These are phyloP conservation scores for Achaetomiella virescens DNA, from an alignment of 495 filamentous ascomycete species.

Conservation along the genomic window DNA sequence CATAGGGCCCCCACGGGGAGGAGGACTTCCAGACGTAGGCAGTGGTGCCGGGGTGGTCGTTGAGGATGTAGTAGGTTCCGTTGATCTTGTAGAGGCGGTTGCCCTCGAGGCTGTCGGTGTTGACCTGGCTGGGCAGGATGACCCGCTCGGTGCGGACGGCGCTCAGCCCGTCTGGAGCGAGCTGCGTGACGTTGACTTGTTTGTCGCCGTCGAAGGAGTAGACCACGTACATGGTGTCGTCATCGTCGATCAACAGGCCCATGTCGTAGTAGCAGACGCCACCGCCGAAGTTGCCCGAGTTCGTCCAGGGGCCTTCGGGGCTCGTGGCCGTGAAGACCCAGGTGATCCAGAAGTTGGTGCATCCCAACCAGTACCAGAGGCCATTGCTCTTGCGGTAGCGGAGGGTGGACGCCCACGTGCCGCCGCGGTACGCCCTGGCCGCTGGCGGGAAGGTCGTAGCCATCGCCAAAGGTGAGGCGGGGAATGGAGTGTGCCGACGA, in stretches of 20 bases:
- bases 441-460: not conserved
- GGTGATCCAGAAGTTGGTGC: slow-evolving; percentile 3
- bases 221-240: slow-evolving; percentile 6
- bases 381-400: slow-evolving; percentile 2
- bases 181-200: slow-evolving; percentile 4
- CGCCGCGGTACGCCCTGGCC: not conserved
- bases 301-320: slow-evolving; percentile 2
- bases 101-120: slow-evolving; percentile 1
- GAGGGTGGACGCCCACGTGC: slow-evolving; percentile 2
- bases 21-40: slow-evolving; percentile 3
- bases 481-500: slow-evolving; percentile 5
- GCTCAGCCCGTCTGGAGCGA: slow-evolving; percentile 4
- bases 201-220: not conserved
- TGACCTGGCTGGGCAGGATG: not conserved
- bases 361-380: not conserved
- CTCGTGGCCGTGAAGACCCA: slow-evolving; percentile 1
- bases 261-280: slow-evolving; percentile 4
- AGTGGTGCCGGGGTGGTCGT: slow-evolving; percentile 3
- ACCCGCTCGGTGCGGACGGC: not conserved
- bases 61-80: slow-evolving; percentile 1
- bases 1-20: not conserved
- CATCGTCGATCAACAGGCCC: slow-evolving; percentile 5
- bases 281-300: not conserved
- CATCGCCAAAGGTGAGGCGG: slow-evolving; percentile 2
- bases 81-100: slow-evolving; percentile 9